Base-by-base conservation (phyloP, 2,329 filamentous ascomycete species). In the Hymenoscyphus infarciens region DNA sequence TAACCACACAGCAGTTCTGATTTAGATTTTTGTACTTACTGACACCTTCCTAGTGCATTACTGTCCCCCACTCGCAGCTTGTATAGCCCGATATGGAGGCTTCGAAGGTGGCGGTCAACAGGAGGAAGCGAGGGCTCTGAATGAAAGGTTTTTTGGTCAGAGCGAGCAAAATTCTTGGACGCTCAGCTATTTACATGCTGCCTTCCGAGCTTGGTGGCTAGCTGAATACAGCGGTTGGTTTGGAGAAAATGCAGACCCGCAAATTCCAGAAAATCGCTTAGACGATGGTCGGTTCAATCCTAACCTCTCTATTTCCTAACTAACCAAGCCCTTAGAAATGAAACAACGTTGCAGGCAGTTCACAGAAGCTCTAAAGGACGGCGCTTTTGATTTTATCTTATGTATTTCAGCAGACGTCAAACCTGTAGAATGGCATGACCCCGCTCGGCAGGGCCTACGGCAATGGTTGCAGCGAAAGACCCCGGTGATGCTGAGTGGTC, bases 141-240 rank as follows among this genome's bases (percentile, higher is more conserved):
- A 97, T 72, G 77, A 82, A 15, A 80, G 86, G 39, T 81, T 97
- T 25, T 86, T 88, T 67, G 82, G 84, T 42, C 82, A 84, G 19
- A 79, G 84, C 55, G 89, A 92, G 57, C 85, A 87, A 64, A 80
- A 88, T 52, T 78, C 82, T 16, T 97, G 92, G 90, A 81, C 83
- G 25, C 75, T 96, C 45, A 81, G 87, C 16, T 89, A 88, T 69
- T 82, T 98, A 13, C 89, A 93, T 70, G 91, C 93, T 55, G 89
- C 91, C 3, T 83, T 93, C 13, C 83, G 86, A 61, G 85, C 89
- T 4, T 92, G 91, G 83, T 99, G 95, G 95, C 83, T 97, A 56
- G 88, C 91, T 35, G 92, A 98, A 72, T 97, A 97, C 76, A 95
- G 91, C 68, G 91, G 92, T 2, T 91, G 92, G 81, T 97, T 93